Base-by-base conservation (phyloP, 129 eudicot genomes). In the Artemisia tridentata region DNA sequence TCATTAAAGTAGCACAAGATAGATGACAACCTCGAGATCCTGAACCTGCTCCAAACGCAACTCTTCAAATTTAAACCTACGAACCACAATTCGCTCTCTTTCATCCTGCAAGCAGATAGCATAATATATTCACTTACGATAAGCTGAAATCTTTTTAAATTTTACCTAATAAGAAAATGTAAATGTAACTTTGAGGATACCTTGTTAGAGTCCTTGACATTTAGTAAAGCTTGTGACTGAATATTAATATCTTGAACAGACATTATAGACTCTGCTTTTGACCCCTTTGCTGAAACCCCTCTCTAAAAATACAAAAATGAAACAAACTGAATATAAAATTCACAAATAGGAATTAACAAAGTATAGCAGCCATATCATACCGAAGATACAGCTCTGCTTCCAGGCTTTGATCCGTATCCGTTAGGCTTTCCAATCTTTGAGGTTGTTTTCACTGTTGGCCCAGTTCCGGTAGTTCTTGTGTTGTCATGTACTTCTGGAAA, bases 41-140 rank as follows among this genome's bases (percentile, higher is more conserved):
- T 90, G 99, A 72, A 90, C 86, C 81, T 95, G 99, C 82, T 95
- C 99, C 62, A 88, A 17, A 25, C 99, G 99, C 69, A 84, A 79
- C 80, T 95, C 99, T 81, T 95, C 99, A 65, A 90, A 95, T 70
- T 95, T 95, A 75, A 80, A 95, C 79, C 97, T 85, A 43, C 97
- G 92, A 54, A 95, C 97, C 71, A 95, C 80, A 67, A 90, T 81
- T 77, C 99, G 86, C 80, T 95, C 99, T 57, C 99, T 84, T 45
- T 95, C 99, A 76, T 84, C 97, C 99, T 93, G 97, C 81, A 82
- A 48, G 54, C 46, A 67, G 6, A 74, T 18, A 29, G 48, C 16
- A 20, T 21, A 45, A 47, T 54, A 76, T 63, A 16, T 74, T 34
- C 23, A 38, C 50, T 69, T 31, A 38, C 20, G 62, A 14, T 4